Base-by-base conservation (phyloP, 1,284 basidiomycete species). In the Trichosporon sp. region DNA sequence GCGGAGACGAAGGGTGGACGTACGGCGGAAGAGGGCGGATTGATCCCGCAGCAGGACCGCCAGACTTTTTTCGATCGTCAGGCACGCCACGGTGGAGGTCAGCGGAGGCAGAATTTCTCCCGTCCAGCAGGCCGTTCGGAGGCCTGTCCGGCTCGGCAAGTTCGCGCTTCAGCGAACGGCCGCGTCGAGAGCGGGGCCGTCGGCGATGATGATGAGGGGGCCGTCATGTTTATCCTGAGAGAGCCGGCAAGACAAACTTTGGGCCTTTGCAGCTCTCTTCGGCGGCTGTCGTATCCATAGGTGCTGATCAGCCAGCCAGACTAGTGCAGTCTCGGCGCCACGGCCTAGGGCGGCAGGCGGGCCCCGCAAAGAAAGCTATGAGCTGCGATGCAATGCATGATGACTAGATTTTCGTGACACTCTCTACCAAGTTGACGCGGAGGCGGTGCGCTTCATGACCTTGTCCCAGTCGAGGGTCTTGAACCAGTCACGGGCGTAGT, bases 401-500 rank as follows among this genome's bases (percentile, higher is more conserved):
- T 35, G 29, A 62, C 63, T 51, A 64, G 34, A 51, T 51, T 51
- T 47, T 51, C 47, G 35, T 25, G 47, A 38, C 15, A 23, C 11
- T 11, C 27, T 53, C 62, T 72, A 72, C 68, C 68, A 72, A 23
- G 71, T 42, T 2, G 47, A 51, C 12, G 66, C 58, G 7, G 34
- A 23, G 8, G 67, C 72, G 31, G 68, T 70, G 38, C 75, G 67
- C 42, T 72, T 71, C 58, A 67, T 75, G 70, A 92, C 88, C 79
- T 88, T 89, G 65, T 85, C 80, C 96, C 96, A 99, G 83, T 99
- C 87, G 71, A 99, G 83, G 64, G 90, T 91, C 42, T 87, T 87
- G 92, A 94, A 98, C 86, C 97, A 98, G 78, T 91, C 88, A 77
- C 87, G 89, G 75, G 97, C 84, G 86, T 96, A 99, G 79, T 89